Evolutionary conservation across 805 yeast species (phyloP).

Genomic region (Kodamaea restingae): DNA sequence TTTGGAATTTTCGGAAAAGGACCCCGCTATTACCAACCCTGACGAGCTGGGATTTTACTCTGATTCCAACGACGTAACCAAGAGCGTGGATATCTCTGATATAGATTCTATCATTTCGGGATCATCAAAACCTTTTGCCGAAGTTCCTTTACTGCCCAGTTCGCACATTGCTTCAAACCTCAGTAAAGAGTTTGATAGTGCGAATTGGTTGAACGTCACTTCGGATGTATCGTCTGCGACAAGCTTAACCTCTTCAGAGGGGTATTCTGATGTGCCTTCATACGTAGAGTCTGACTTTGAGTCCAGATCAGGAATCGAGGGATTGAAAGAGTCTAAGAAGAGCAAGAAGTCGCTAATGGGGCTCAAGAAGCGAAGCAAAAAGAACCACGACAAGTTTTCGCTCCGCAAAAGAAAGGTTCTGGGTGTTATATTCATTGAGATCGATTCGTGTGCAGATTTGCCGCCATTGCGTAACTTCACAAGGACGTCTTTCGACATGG

Average conservation of each 20-base stretch:
- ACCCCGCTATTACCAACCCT: slow-evolving; percentile 15
- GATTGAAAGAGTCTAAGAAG: neutral
- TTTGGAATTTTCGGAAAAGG: slow-evolving; percentile 22
- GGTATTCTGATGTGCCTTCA: slow-evolving; percentile 9
- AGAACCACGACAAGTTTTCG: slow-evolving; percentile 26
- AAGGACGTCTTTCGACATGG: slow-evolving; percentile 86
- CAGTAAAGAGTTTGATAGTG: neutral
- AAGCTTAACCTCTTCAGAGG: slow-evolving; percentile 15
- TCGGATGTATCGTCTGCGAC: slow-evolving; percentile 15
- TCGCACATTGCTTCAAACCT: neutral
- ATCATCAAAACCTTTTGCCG: neutral
- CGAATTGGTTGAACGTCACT: neutral
- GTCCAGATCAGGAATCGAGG: neutral
- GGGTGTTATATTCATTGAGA: slow-evolving; percentile 78
- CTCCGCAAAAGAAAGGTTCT: slow-evolving; percentile 37
- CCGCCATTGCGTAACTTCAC: slow-evolving; percentile 75
- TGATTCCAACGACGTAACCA: slow-evolving; percentile 17
- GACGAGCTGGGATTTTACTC: slow-evolving; percentile 41
- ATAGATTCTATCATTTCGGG: slow-evolving; percentile 21
- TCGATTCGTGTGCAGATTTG: slow-evolving; percentile 66
- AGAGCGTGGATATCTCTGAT: slow-evolving; percentile 26
- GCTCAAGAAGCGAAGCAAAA: slow-evolving; percentile 12
- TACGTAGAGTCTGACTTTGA: neutral
- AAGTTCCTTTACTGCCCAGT: neutral
- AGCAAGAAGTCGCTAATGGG: slow-evolving; percentile 1